phyloP scores from a whole-genome alignment of 331 rosid genomes.

The Stylosanthes scabra region DNA sequence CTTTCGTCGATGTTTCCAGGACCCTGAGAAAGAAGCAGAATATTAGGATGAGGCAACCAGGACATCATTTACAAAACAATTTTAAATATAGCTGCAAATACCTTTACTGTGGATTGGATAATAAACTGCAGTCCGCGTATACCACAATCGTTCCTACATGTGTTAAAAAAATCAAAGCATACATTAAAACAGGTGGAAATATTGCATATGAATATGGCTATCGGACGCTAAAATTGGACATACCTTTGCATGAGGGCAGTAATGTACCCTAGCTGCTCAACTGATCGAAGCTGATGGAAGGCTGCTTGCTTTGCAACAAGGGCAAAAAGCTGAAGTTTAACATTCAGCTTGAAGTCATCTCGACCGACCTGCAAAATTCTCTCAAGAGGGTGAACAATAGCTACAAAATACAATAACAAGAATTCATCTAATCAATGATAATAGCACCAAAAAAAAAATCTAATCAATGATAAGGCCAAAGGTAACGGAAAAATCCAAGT shows the following conservation, averaged over 20 bases:
- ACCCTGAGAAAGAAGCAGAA: conserved; percentile 56
- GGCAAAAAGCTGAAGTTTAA: conserved; percentile 90
- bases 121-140: conserved; percentile 82
- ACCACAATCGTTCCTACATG: conserved; percentile 78
- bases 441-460: too few relatives aligned
- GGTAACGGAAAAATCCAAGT: not conserved
- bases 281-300: conserved; percentile 95
- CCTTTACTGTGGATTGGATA: conserved; percentile 91
- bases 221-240: conserved; percentile 34
- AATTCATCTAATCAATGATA: conserved; percentile 23
- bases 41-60: conserved; percentile 29
- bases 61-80: conserved; percentile 5
- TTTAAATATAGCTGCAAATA: conserved; percentile 39
- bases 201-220: conserved; percentile 17
- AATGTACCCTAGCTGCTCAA: conserved; percentile 96
- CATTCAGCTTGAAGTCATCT: conserved; percentile 83
- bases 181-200: conserved; percentile 30
- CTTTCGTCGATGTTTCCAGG: conserved; percentile 80
- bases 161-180: conserved; percentile 40
- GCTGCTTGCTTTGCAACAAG: conserved; percentile 89
- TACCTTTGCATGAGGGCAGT: conserved; percentile 76
- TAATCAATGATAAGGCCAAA: conserved; percentile 6
- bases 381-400: conserved; percentile 29
- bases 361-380: conserved; percentile 69
- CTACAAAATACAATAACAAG: conserved; percentile 9